Evolutionary conservation across 805 yeast genomes (phyloP).

Genomic region (Debaryomyces castellii): DNA sequence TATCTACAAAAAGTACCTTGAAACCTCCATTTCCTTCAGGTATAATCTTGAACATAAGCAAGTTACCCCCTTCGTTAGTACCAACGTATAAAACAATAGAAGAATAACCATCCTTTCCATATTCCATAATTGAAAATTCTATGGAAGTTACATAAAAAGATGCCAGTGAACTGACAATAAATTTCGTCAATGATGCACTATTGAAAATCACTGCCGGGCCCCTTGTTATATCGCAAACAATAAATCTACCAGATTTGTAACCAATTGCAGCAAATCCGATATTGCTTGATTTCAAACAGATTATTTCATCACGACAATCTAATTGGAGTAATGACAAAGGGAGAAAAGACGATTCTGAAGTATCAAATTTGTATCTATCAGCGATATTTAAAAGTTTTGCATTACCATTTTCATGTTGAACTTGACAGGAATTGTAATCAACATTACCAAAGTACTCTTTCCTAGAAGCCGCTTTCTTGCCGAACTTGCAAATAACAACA

Average conservation of each 20-base stretch:
- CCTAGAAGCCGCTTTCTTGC: slow-evolving; percentile 24
- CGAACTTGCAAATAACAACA: slow-evolving; percentile 72
- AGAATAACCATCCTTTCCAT: slow-evolving; percentile 66
- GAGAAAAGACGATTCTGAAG: slow-evolving; percentile 30
- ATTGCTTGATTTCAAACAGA: slow-evolving; percentile 66
- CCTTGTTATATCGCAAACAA: slow-evolving; percentile 71
- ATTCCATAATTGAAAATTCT: slow-evolving; percentile 72
- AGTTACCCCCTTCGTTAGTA: slow-evolving; percentile 67
- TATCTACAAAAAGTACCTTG: slow-evolving; percentile 50
- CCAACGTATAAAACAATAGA: slow-evolving; percentile 77
- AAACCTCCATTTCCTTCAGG: slow-evolving; percentile 66
- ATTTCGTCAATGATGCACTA: slow-evolving; percentile 25
- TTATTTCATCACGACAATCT: slow-evolving; percentile 44
- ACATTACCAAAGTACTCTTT: slow-evolving; percentile 3
- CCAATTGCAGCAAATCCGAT: slow-evolving; percentile 85
- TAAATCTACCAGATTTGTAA: slow-evolving; percentile 69
- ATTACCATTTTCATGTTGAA: slow-evolving; percentile 33
- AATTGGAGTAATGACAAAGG: slow-evolving; percentile 31
- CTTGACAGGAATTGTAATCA: slow-evolving; percentile 28
- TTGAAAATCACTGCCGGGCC: slow-evolving; percentile 68
- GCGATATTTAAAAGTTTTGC: slow-evolving; percentile 48
- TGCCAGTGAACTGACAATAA: slow-evolving; percentile 31
- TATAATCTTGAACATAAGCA: slow-evolving; percentile 60
- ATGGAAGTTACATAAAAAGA: slow-evolving; percentile 51
- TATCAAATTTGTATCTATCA: slow-evolving; percentile 54